Evolutionary conservation across 2,329 filamentous ascomycete species (phyloP), one percentile per base, ranked within the genome.

Genomic region (Fusarium oxysporum): DNA sequence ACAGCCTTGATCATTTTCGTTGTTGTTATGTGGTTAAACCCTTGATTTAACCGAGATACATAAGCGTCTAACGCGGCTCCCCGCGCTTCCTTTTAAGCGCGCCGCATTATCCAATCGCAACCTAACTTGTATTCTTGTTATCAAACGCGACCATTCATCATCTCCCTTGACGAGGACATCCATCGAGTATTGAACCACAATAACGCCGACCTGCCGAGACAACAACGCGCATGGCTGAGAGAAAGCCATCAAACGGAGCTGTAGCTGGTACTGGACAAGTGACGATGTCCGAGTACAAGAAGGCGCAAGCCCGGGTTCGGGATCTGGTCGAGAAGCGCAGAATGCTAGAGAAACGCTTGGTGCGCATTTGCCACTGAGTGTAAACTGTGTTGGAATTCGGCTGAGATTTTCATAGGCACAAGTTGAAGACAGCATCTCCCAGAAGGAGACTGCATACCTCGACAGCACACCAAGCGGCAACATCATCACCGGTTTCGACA

Each of bases 401-500:
- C 71, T 79, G 59, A 80, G 44, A 40, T 47, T 21, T 54, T 11
- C 21, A 13, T 57, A 84, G 83, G 79, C 77, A 11, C 79, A 82
- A 48, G 76, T 85, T 65, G 96, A 99, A 85, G 93, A 97, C 55
- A 88, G 89, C 73, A 98, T 99, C 77, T 91, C 89, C 80, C 91
- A 92, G 72, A 92, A 94, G 78, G 96, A 99, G 82, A 90, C 92
- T 65, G 88, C 92, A 23, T 99, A 99, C 81, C 90, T 99, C 57
- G 96, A 98, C 81, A 94, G 94, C 78, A 97, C 95, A 8, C 92
- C 91, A 19, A 90, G 87, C 76, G 96, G 96, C 48, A 99, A 99
- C 84, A 98, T 99, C 80, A 96, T 99, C 81, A 95, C 93, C 54
- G 96, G 96, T 28, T 99, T 99, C 82, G 96, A 99, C 82, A 97